phyloP scores from a whole-genome alignment of 768 basidiomycete species.

The Pleurotus giganteus region DNA sequence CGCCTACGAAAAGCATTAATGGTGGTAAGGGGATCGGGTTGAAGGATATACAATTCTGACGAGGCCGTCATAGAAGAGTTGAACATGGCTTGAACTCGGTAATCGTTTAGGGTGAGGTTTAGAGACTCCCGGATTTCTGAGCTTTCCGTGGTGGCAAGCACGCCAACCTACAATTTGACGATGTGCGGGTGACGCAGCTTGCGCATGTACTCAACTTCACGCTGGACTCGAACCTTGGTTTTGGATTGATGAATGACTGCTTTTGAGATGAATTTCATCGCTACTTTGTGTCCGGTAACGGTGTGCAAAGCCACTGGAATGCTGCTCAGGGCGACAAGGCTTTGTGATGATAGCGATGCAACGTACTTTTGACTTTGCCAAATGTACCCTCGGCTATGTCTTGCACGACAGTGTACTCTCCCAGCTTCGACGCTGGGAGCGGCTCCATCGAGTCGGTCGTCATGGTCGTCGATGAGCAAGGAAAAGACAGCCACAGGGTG shows the following conservation, averaged over 20 bases:
- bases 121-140: no score
- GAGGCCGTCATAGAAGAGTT: no score
- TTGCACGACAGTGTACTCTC: conserved; percentile 84
- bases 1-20: no score
- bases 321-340: neutral
- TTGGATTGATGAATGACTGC: conserved; percentile 89
- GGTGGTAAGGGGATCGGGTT: no score
- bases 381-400: conserved; percentile 97
- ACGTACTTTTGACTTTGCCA: conserved; percentile 98
- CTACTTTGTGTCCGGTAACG: conserved; percentile 92
- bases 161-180: conserved; percentile 80
- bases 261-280: conserved; percentile 97
- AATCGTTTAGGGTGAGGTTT: no score
- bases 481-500: conserved; percentile 8
- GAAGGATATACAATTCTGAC: no score
- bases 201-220: conserved; percentile 97
- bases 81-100: no score
- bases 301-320: conserved; percentile 85
- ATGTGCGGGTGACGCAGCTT: conserved; percentile 94
- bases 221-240: conserved; percentile 88
- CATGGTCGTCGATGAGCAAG: conserved; percentile 14
- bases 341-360: neutral
- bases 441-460: conserved; percentile 30
- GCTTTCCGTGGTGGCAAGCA: neutral
- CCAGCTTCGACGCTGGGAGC: conserved; percentile 71